Percentiles rank a stretch among this genome's conserved stretches.
These are phyloP conservation scores for Thamnidium elegans DNA, from an alignment of 192 early-diverging fungal genomes.

Conservation along the genomic window DNA sequence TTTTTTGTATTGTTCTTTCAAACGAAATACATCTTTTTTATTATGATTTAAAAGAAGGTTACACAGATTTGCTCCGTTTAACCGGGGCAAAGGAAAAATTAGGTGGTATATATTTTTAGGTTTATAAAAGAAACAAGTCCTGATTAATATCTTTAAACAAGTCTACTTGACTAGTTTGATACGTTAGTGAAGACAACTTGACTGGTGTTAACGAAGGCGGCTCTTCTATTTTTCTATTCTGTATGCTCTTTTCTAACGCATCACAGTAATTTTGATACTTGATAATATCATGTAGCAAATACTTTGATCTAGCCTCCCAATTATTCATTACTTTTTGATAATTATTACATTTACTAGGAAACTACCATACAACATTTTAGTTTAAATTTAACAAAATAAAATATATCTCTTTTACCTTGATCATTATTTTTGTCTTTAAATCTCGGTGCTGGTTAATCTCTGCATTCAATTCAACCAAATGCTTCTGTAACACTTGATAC, in stretches of 20 bases:
- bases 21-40: too few species aligned
- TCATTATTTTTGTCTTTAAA: constrained; percentile 38
- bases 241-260: constrained; percentile 51
- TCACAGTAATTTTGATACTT: constrained; percentile 81
- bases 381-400: too few species aligned
- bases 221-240: background rate
- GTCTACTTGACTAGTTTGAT: constrained; percentile 6
- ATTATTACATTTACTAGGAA: constrained; percentile 47
- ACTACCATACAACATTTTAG: constrained; percentile 37
- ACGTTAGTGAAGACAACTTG: background rate
- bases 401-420: constrained; percentile 23
- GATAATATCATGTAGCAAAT: constrained; percentile 74
- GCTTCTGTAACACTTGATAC: constrained; percentile 56
- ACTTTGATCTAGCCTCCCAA: constrained; percentile 75
- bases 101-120: too few species aligned
- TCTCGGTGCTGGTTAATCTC: constrained; percentile 68
- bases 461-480: constrained; percentile 57
- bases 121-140: constrained; percentile 2
- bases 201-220: too few species aligned
- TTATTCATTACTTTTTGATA: constrained; percentile 65
- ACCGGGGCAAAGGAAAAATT: too few species aligned
- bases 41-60: too few species aligned
- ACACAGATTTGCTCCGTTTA: too few species aligned
- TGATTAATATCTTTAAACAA: constrained; percentile 21
- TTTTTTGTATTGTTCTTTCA: too few species aligned